Percentiles rank a stretch among this genome's conserved stretches.
Evolutionary conservation across 2,329 filamentous ascomycete species (phyloP).

Genomic region (Cytospora mali): DNA sequence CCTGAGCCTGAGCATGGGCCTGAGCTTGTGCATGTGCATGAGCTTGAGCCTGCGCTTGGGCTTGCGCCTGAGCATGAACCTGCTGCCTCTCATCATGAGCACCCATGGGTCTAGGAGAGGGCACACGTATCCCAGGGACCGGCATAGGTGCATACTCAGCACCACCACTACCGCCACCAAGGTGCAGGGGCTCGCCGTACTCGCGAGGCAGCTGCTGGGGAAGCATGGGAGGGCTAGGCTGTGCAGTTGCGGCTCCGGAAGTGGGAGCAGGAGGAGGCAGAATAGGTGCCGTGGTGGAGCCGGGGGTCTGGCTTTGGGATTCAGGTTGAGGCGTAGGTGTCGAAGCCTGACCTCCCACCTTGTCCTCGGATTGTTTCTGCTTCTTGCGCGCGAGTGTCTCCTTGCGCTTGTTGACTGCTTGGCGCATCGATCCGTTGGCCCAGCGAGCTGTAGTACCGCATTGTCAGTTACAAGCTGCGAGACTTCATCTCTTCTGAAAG

Average conservation of each 20-base stretch:
- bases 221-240: conserved; percentile 6
- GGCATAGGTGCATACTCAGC: neutral
- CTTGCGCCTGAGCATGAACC: neutral
- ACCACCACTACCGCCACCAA: conserved; percentile 3
- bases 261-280: neutral
- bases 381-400: conserved; percentile 63
- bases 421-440: conserved; percentile 62
- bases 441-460: conserved; percentile 51
- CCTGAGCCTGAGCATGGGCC: neutral
- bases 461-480: neutral
- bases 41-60: neutral
- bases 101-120: neutral
- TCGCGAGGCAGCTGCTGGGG: conserved; percentile 10
- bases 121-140: neutral
- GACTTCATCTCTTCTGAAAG: neutral
- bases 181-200: conserved; percentile 1
- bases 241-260: neutral
- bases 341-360: conserved; percentile 18
- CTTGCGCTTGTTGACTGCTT: conserved; percentile 62
- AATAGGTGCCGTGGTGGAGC: conserved; percentile 5
- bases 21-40: neutral
- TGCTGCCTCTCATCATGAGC: neutral
- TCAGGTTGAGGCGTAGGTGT: conserved; percentile 25
- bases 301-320: conserved; percentile 15
- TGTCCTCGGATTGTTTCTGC: conserved; percentile 29